phyloP scores from a whole-genome alignment of 2,329 filamentous ascomycete genomes.

The Allantophomopsis cytisporea region DNA sequence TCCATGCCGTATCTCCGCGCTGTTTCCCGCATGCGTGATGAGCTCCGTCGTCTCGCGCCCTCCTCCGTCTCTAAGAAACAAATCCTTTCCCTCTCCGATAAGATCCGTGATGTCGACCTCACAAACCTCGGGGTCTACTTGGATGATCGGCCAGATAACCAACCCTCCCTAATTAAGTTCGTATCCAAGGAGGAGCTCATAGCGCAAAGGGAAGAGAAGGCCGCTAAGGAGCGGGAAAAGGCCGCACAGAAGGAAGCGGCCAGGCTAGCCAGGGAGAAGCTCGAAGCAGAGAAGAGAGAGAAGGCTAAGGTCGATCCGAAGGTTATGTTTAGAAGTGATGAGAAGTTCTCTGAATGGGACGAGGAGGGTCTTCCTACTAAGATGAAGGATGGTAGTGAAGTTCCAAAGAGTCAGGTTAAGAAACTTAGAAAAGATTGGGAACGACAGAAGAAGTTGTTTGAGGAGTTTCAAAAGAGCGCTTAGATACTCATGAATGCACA shows the following conservation, averaged over 20 bases:
- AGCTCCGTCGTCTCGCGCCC: slow-evolving; percentile 41
- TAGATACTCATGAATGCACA: too few relatives aligned
- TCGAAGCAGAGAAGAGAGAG: slow-evolving; percentile 37
- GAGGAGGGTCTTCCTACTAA: slow-evolving; percentile 67
- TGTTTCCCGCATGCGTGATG: slow-evolving; percentile 43
- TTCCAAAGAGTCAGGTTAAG: slow-evolving; percentile 69
- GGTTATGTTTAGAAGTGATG: slow-evolving; percentile 42
- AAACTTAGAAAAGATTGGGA: slow-evolving; percentile 85
- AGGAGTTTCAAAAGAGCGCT: slow-evolving; percentile 30
- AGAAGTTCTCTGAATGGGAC: slow-evolving; percentile 65
- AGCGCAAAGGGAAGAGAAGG: slow-evolving; percentile 43
- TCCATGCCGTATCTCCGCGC: slow-evolving; percentile 40
- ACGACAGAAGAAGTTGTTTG: slow-evolving; percentile 73
- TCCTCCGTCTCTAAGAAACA: slow-evolving; percentile 47
- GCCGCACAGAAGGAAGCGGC: slow-evolving; percentile 41
- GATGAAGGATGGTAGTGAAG: slow-evolving; percentile 63
- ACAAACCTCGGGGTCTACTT: slow-evolving; percentile 78
- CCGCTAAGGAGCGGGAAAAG: slow-evolving; percentile 47
- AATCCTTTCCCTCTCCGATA: slow-evolving; percentile 65
- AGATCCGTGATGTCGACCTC: slow-evolving; percentile 67
- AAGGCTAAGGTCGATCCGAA: slow-evolving; percentile 41
- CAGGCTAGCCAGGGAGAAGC: slow-evolving; percentile 30
- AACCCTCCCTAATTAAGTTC: slow-evolving; percentile 61
- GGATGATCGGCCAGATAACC: slow-evolving; percentile 59
- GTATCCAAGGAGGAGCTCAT: slow-evolving; percentile 42